Evolutionary conservation across 257 asterid genomes (phyloP).

Genomic region (Fraxinus anomala): DNA sequence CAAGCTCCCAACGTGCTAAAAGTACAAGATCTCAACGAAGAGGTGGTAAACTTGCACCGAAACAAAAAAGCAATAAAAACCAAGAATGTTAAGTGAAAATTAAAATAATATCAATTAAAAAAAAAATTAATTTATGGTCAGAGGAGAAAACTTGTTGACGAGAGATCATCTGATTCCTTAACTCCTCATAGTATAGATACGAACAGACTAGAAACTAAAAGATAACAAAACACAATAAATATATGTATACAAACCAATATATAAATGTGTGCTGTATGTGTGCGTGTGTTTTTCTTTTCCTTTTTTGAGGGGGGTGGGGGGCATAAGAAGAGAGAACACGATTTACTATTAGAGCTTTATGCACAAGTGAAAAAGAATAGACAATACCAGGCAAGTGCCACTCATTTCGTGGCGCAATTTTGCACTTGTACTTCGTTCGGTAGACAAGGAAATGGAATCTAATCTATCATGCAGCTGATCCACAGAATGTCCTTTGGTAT

Average conservation of each 20-base stretch:
- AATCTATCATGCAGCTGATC: conserved; percentile 33
- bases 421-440: conserved; percentile 28
- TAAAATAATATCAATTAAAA: neutral
- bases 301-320: neutral
- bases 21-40: neutral
- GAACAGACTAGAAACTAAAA: neutral
- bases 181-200: neutral
- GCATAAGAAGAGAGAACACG: neutral
- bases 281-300: neutral
- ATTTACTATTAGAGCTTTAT: neutral
- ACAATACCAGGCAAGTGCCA: conserved; percentile 41
- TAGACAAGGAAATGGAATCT: conserved; percentile 36
- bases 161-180: neutral
- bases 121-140: neutral
- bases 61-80: neutral
- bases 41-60: neutral
- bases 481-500: conserved; percentile 36
- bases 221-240: neutral
- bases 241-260: no score
- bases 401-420: conserved; percentile 31
- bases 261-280: neutral
- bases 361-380: conserved; percentile 7
- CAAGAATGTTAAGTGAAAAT: neutral
- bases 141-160: neutral
- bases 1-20: neutral